Percentiles rank a stretch among this genome's conserved stretches.
phyloP scores from a whole-genome alignment of 2,329 filamentous ascomycete species.

The Pyrenochaeta sp. region DNA sequence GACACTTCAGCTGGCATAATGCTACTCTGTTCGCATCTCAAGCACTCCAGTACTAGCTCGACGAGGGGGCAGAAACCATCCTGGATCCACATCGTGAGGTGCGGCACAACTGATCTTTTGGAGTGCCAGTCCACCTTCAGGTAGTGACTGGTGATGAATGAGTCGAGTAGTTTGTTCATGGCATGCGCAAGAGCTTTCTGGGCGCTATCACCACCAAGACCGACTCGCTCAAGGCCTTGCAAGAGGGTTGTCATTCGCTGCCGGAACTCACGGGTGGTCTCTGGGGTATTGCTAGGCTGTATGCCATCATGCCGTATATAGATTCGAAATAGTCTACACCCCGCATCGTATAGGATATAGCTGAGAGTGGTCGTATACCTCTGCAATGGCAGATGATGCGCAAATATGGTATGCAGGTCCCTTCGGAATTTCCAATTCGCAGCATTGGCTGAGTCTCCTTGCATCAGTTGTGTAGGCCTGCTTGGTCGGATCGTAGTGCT shows the following conservation, averaged over 20 bases:
- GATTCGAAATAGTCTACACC: conserved; percentile 57
- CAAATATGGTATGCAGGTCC: conserved; percentile 71
- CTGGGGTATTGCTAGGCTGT: conserved; percentile 21
- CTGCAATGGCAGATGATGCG: conserved; percentile 65
- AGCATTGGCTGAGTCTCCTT: conserved; percentile 25
- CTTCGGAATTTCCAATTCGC: conserved; percentile 61
- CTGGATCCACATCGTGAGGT: conserved; percentile 73
- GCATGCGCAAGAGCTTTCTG: conserved; percentile 76
- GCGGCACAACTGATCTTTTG: conserved; percentile 64
- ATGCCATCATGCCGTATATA: conserved; percentile 39
- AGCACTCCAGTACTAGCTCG: conserved; percentile 64
- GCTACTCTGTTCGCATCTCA: conserved; percentile 39
- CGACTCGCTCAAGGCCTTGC: conserved; percentile 68
- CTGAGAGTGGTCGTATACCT: conserved; percentile 64
- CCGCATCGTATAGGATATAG: conserved; percentile 63
- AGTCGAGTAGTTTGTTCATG: conserved; percentile 71
- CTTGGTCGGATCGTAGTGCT: conserved; percentile 42
- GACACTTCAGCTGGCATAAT: conserved; percentile 60
- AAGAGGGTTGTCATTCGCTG: conserved; percentile 65
- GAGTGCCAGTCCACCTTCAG: conserved; percentile 67
- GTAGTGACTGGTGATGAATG: conserved; percentile 69
- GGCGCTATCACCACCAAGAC: conserved; percentile 73
- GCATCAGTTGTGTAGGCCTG: conserved; percentile 47
- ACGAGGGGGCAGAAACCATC: conserved; percentile 71
- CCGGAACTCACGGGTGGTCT: conserved; percentile 48